Evolutionary conservation across 148 eudicot genomes (phyloP).

Genomic region (Dysphania ambrosioides): DNA sequence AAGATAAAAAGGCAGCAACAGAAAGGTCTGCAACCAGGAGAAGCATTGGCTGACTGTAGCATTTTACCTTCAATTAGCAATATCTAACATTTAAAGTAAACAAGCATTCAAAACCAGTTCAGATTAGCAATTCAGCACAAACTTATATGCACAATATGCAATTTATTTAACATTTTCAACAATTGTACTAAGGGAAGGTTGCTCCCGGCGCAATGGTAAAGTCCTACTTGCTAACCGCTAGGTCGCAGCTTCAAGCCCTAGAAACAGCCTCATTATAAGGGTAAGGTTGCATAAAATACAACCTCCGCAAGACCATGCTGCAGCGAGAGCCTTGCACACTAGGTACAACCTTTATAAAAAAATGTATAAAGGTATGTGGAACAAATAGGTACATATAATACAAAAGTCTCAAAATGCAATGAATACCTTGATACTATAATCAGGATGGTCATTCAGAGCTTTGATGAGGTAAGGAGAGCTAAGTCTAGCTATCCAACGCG

Average conservation of each 20-base stretch:
- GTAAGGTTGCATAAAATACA: no score
- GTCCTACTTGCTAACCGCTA: no score
- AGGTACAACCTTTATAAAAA: no score
- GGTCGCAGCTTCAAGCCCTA: no score
- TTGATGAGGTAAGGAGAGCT: constrained; percentile 66
- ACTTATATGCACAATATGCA: no score
- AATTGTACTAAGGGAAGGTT: no score
- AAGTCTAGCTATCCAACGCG: constrained; percentile 94
- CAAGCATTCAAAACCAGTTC: no score
- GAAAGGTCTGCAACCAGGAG: neutral
- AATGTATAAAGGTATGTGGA: neutral
- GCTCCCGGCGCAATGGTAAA: no score
- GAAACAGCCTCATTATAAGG: no score
- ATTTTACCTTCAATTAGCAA: neutral
- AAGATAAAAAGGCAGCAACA: neutral
- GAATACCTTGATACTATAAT: constrained; percentile 57
- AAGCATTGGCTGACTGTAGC: neutral
- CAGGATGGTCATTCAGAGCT: constrained; percentile 68
- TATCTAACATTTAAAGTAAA: neutral
- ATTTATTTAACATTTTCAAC: no score
- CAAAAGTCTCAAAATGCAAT: neutral
- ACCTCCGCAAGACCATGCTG: no score
- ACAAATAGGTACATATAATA: neutral
- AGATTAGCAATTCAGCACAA: neutral
- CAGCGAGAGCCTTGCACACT: no score